Evolutionary conservation across 768 basidiomycete genomes (phyloP), one percentile per base, ranked within the genome.

Genomic region (Mycena sanguinolenta): DNA sequence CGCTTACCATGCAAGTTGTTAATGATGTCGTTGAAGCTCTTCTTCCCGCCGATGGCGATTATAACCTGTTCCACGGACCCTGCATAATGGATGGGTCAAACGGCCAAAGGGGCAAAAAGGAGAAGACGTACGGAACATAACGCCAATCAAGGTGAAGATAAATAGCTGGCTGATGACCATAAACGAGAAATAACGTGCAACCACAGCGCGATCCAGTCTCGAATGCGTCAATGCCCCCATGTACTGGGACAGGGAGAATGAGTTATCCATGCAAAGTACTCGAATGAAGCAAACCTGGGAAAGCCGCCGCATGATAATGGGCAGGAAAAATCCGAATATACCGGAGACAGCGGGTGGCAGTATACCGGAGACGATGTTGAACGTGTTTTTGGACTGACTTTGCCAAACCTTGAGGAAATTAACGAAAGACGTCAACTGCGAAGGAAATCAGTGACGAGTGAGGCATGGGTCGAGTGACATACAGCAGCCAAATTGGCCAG

Each of bases 131-230:
- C 94, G 91, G 83, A 96, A 96, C 65, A 91, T 85, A 57, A 97
- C 96, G 74, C 95, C 94, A 70, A 98, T 91, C 67, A 97, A 81
- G 19, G 95, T 97, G 85, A 99, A 99, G 81, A 99, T 91, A 71
- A 99, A 85, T 75, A 99, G 82, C 78, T 98, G 96, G 59, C 93
- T 95, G 81, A 98, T 92, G 67, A 99, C 91, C 80, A 99, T 85
- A 87, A 99, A 99, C 1, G 93, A 86, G 77, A 92, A 99, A 82
- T 98, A 99, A 58, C 96, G 91, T 23, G 95, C 95, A 44, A 97
- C 87, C 68, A 99, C 97, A 42, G 92, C 91, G 38, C 98, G 92
- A 75, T 99, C 97, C 61, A 96, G 87, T 58, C 89, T 89, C 7
- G 94, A 94, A 63, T 92, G 87, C 10, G 92, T 95, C 63, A 90